Conservation (phyloP, 2,329 filamentous ascomycete species). For the Xylariales sp. region DNA sequence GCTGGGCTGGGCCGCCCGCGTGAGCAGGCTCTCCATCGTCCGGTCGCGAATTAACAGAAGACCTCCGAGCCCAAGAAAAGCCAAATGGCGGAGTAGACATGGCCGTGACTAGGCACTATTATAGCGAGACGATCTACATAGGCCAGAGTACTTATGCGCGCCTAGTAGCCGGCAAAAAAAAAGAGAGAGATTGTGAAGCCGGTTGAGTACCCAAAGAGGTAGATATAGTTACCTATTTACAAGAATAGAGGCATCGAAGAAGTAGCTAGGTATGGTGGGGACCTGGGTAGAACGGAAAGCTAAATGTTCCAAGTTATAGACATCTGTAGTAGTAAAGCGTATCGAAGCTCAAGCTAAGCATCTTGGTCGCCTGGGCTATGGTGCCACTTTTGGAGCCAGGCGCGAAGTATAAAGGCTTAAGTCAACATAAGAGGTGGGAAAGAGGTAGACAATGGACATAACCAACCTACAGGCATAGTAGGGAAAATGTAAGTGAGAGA, state of each 20-base stretch:
- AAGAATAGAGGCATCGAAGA: slow-evolving; percentile 22
- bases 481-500: slow-evolving; percentile 12
- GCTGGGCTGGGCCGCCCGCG: slow-evolving; percentile 41
- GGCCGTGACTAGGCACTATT: slow-evolving; percentile 24
- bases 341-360: slow-evolving; percentile 9
- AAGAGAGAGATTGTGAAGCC: background rate
- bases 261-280: background rate
- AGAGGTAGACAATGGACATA: background rate
- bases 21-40: slow-evolving; percentile 49
- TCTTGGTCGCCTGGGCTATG: slow-evolving; percentile 1
- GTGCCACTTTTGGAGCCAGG: background rate
- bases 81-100: slow-evolving; percentile 62
- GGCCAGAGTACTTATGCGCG: slow-evolving; percentile 6
- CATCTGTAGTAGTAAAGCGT: slow-evolving; percentile 10
- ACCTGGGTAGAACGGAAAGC: slow-evolving; percentile 3
- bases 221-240: slow-evolving; percentile 12
- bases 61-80: slow-evolving; percentile 63
- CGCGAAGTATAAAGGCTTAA: slow-evolving; percentile 14
- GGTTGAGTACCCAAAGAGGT: slow-evolving; percentile 1
- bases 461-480: slow-evolving; percentile 4
- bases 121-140: slow-evolving; percentile 19
- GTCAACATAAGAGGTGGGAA: background rate
- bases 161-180: background rate
- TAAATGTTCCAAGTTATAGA: slow-evolving; percentile 1
- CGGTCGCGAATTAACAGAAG: slow-evolving; percentile 50